Base-by-base conservation (phyloP, 176 grass and related monocot genomes). In the Thinopyrum elongatum region DNA sequence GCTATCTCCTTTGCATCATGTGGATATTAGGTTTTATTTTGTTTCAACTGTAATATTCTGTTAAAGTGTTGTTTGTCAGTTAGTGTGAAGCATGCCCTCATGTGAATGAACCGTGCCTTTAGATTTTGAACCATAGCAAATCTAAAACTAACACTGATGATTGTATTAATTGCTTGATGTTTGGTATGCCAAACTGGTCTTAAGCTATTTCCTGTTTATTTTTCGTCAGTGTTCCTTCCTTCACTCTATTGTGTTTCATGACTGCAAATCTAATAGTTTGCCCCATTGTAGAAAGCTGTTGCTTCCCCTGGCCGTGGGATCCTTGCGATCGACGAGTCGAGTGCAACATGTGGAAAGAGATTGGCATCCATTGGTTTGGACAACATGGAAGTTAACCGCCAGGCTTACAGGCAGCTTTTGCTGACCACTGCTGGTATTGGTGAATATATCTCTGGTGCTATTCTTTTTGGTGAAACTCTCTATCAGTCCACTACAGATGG, bases 311-410 rank as follows among this genome's bases (percentile, higher is more conserved):
- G 93, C 3, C 90, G 88, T 84, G 96, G 96, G 38, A 98, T 98
- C 82, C 92, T 98, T 65, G 96, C 96, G 36, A 94, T 98, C 28
- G 96, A 98, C 57, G n/a, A n/a, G n/a, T n/a, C n/a, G n/a, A n/a
- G n/a, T n/a, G n/a, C n/a, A n/a, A n/a, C n/a, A n/a, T n/a, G n/a
- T n/a, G n/a, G n/a, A n/a, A n/a, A n/a, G n/a, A n/a, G n/a, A n/a
- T n/a, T n/a, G n/a, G n/a, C n/a, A n/a, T n/a, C n/a, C n/a, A n/a
- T n/a, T n/a, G n/a, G n/a, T n/a, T n/a, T n/a, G n/a, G n/a, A n/a
- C n/a, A n/a, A n/a, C n/a, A n/a, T n/a, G n/a, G n/a, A n/a, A n/a
- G n/a, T n/a, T n/a, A n/a, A n/a, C n/a, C n/a, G n/a, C n/a, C n/a
- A n/a, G n/a, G n/a, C n/a, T n/a, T n/a, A n/a, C n/a, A n/a, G n/a